phyloP scores from a whole-genome alignment of 306 rosid genomes.

The Vicia faba region DNA sequence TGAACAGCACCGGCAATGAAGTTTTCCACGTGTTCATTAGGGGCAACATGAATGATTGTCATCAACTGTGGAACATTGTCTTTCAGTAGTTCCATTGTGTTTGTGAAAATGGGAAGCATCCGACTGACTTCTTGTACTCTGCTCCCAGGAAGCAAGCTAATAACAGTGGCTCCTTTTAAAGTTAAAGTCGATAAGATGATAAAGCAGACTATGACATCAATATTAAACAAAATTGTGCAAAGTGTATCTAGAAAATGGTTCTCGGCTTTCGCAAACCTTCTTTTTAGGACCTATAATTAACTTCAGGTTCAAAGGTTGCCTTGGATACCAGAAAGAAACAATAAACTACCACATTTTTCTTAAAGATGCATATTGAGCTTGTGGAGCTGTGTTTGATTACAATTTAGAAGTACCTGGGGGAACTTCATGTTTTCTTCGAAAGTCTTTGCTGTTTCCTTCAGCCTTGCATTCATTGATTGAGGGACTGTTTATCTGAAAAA shows the following conservation, averaged over 20 bases:
- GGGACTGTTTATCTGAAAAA: conserved; percentile 53
- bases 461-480: conserved; percentile 53
- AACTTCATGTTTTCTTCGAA: conserved; percentile 56
- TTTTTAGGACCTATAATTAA: too few species aligned
- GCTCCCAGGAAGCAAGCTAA: conserved; percentile 98
- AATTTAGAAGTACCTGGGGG: conserved; percentile 56
- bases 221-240: too few species aligned
- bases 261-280: too few species aligned
- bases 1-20: conserved; percentile 49
- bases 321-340: too few species aligned
- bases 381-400: conserved; percentile 22
- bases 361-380: neutral
- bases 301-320: too few species aligned
- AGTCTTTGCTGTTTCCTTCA: conserved; percentile 60
- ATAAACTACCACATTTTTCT: too few species aligned
- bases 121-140: conserved; percentile 86
- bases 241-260: too few species aligned
- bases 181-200: conserved; percentile 34
- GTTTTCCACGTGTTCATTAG: conserved; percentile 68
- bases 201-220: conserved; percentile 10
- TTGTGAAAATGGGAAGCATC: conserved; percentile 74
- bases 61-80: conserved; percentile 55
- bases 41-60: conserved; percentile 71
- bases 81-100: conserved; percentile 58
- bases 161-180: conserved; percentile 67